phyloP scores from a whole-genome alignment of 805 yeast species.

The Yarrowia deformans region DNA sequence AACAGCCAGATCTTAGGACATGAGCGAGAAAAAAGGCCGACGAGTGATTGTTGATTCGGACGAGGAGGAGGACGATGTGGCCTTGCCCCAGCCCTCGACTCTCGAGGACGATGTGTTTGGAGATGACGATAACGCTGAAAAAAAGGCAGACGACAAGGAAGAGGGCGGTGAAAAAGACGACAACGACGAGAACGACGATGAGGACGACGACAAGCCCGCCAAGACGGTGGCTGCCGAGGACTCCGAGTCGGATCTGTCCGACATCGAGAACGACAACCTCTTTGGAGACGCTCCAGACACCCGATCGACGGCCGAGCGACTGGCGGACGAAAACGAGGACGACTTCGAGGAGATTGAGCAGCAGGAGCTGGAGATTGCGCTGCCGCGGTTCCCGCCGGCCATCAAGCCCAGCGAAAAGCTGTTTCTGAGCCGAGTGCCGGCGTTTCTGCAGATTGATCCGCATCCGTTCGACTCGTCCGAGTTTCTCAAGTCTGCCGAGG shows the following conservation, averaged over 20 bases:
- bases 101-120: slow-evolving; percentile 26
- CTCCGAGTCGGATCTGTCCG: slow-evolving; percentile 25
- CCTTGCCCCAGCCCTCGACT: slow-evolving; percentile 6
- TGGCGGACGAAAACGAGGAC: slow-evolving; percentile 43
- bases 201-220: neutral
- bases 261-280: slow-evolving; percentile 31
- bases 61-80: slow-evolving; percentile 37
- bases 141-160: neutral
- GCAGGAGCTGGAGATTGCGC: slow-evolving; percentile 48
- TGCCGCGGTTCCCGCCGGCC: slow-evolving; percentile 50
- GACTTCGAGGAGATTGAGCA: slow-evolving; percentile 45
- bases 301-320: slow-evolving; percentile 33
- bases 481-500: slow-evolving; percentile 60
- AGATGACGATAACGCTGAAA: neutral
- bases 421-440: slow-evolving; percentile 73
- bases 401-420: slow-evolving; percentile 49
- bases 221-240: neutral
- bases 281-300: slow-evolving; percentile 39
- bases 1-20: neutral
- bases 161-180: slow-evolving; percentile 35
- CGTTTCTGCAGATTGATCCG: slow-evolving; percentile 81
- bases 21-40: slow-evolving; percentile 40
- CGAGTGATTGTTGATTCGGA: slow-evolving; percentile 40
- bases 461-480: slow-evolving; percentile 82
- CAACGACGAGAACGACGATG: slow-evolving; percentile 29